phyloP scores from a whole-genome alignment of 2,329 filamentous ascomycete genomes.

The Penicillium palitans region DNA sequence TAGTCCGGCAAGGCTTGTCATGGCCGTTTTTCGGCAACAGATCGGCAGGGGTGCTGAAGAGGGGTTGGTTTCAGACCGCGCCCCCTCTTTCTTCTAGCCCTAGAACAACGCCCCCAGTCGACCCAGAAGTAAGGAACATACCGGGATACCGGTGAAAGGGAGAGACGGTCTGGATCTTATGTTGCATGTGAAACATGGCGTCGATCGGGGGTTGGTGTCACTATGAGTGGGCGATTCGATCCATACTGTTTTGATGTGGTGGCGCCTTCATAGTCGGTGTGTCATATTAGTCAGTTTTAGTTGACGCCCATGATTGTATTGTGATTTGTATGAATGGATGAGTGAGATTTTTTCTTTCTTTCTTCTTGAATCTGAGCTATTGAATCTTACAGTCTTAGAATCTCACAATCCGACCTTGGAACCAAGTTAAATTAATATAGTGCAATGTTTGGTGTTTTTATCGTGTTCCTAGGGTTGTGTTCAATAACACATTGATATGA shows the following conservation, averaged over 20 bases:
- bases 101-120: constrained; percentile 2
- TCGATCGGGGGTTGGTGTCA: constrained; percentile 1
- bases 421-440: not conserved
- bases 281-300: constrained; percentile 1
- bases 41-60: constrained; percentile 9
- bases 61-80: constrained; percentile 4
- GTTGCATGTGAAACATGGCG: constrained; percentile 2
- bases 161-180: constrained; percentile 1
- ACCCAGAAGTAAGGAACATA: constrained; percentile 6
- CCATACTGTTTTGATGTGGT: not conserved
- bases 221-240: constrained; percentile 3
- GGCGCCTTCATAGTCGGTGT: constrained; percentile 4
- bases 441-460: constrained; percentile 2
- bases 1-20: constrained; percentile 19
- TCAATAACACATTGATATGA: not conserved
- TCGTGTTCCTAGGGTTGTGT: not conserved
- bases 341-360: not conserved
- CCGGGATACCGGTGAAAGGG: not conserved
- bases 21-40: not conserved
- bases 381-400: not conserved
- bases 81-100: constrained; percentile 8
- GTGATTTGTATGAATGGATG: not conserved
- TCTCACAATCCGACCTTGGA: not conserved
- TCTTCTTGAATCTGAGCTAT: not conserved
- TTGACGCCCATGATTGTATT: not conserved